These are phyloP conservation scores for Clavispora vitiphila DNA, from an alignment of 805 yeast species.

Conservation along the genomic window DNA sequence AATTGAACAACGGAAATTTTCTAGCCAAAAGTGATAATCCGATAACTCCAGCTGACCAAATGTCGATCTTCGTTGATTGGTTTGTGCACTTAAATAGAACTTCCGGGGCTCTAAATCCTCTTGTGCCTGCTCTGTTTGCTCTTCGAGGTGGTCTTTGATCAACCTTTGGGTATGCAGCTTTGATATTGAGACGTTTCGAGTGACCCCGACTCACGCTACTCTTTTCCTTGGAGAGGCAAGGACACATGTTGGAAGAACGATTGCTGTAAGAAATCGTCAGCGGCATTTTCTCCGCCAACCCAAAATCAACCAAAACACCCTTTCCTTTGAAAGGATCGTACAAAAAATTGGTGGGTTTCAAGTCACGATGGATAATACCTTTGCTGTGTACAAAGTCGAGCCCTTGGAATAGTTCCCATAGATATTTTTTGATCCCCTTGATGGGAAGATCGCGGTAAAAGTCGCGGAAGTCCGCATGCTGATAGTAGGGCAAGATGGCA, in stretches of 20 bases:
- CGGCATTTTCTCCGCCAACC: slow-evolving; percentile 65
- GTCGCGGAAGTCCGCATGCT: slow-evolving; percentile 85
- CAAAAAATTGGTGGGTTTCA: slow-evolving; percentile 59
- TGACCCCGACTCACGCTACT: slow-evolving; percentile 12
- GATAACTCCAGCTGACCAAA: slow-evolving; percentile 92
- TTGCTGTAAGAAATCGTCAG: slow-evolving; percentile 7
- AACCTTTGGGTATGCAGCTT: slow-evolving; percentile 70
- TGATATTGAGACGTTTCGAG: slow-evolving; percentile 24
- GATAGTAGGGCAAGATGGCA: slow-evolving; percentile 87
- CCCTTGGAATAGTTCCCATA: slow-evolving; percentile 74
- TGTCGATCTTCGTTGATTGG: slow-evolving; percentile 76
- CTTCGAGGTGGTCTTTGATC: slow-evolving; percentile 86
- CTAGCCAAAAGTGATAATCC: slow-evolving; percentile 70
- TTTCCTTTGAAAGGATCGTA: slow-evolving; percentile 60
- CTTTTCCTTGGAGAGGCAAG: slow-evolving; percentile 46
- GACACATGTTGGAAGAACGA: slow-evolving; percentile 40
- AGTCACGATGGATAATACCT: slow-evolving; percentile 39
- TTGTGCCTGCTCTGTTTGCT: slow-evolving; percentile 95
- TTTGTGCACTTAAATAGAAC: slow-evolving; percentile 81
- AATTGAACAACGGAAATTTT: slow-evolving; percentile 89
- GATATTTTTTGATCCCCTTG: slow-evolving; percentile 74
- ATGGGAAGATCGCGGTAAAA: slow-evolving; percentile 77
- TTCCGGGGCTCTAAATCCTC: slow-evolving; percentile 94
- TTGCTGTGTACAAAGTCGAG: slow-evolving; percentile 54
- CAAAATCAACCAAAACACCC: slow-evolving; percentile 90